These are phyloP conservation scores for Penicillium riverlandense DNA, from an alignment of 495 filamentous ascomycete genomes.

Conservation along the genomic window DNA sequence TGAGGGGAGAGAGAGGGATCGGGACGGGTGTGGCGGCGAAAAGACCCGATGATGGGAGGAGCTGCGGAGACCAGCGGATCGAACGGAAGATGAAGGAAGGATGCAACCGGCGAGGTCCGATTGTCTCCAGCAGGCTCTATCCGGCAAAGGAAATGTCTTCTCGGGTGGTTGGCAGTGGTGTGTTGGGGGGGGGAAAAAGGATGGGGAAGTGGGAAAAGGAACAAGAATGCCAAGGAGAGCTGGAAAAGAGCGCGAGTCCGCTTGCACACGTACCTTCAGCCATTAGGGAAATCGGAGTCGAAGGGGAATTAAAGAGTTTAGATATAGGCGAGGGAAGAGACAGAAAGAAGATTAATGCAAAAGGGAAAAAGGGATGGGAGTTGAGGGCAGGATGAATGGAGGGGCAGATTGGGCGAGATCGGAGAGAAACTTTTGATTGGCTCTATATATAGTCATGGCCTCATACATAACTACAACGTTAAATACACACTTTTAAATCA, in stretches of 20 bases:
- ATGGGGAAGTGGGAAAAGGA: conserved; percentile 1
- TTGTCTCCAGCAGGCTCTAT: too few species aligned
- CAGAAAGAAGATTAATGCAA: not conserved
- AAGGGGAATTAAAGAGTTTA: not conserved
- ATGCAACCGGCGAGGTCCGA: too few species aligned
- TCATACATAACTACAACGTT: too few species aligned
- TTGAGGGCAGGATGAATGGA: not conserved
- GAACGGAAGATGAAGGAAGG: not conserved
- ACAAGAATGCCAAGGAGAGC: conserved; percentile 9
- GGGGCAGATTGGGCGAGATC: conserved; percentile 3
- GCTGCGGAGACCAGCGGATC: not conserved
- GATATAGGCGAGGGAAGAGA: not conserved
- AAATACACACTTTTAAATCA: too few species aligned
- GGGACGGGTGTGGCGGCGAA: not conserved
- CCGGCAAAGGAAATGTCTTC: too few species aligned
- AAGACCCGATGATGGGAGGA: not conserved
- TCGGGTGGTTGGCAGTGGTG: not conserved
- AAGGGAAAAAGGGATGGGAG: not conserved
- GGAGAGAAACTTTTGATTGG: conserved; percentile 3
- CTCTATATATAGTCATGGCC: too few species aligned
- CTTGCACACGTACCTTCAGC: conserved; percentile 14
- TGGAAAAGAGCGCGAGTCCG: not conserved
- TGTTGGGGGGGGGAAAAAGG: conserved; percentile 4
- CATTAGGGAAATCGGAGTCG: not conserved
- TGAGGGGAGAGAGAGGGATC: conserved; percentile 12